Conservation (phyloP, 2,329 filamentous ascomycete species). For the Nakataea oryzae region DNA sequence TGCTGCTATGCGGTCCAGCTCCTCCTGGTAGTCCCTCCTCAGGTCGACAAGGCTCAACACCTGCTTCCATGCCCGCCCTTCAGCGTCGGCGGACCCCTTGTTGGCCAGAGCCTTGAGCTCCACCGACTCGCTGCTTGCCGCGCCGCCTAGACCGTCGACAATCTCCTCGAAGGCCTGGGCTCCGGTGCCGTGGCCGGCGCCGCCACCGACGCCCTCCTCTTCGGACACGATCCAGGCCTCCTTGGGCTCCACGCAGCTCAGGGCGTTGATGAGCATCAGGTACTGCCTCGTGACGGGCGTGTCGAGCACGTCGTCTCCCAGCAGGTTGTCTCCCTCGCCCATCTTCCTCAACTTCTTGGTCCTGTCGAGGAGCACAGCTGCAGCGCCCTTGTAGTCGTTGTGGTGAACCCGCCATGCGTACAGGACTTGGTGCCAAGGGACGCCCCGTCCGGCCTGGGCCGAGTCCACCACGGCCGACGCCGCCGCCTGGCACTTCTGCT, state of each 20-base stretch:
- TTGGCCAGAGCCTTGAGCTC: constrained; percentile 7
- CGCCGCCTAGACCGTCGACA: neutral
- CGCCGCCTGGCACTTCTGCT: constrained; percentile 56
- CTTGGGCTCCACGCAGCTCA: constrained; percentile 73
- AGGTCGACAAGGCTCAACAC: constrained; percentile 81
- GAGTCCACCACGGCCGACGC: constrained; percentile 22
- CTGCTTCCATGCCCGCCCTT: constrained; percentile 48
- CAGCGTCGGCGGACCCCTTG: constrained; percentile 2
- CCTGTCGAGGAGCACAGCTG: constrained; percentile 50
- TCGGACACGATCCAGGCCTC: constrained; percentile 71
- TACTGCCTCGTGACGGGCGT: constrained; percentile 65
- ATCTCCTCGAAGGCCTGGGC: neutral
- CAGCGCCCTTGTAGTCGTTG: constrained; percentile 75
- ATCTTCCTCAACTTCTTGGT: constrained; percentile 50
- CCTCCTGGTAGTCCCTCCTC: constrained; percentile 77
- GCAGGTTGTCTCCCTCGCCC: constrained; percentile 47
- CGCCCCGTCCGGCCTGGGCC: constrained; percentile 41
- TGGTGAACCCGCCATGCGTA: constrained; percentile 83
- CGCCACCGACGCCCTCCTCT: constrained; percentile 7
- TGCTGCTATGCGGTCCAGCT: constrained; percentile 78
- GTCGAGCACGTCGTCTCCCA: constrained; percentile 46
- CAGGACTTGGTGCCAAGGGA: constrained; percentile 78
- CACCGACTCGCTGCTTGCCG: constrained; percentile 6
- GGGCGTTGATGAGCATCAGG: constrained; percentile 82
- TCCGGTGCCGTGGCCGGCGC: neutral